Conservation (phyloP, 1,284 basidiomycete genomes). For the Moesziomyces parantarcticus region DNA sequence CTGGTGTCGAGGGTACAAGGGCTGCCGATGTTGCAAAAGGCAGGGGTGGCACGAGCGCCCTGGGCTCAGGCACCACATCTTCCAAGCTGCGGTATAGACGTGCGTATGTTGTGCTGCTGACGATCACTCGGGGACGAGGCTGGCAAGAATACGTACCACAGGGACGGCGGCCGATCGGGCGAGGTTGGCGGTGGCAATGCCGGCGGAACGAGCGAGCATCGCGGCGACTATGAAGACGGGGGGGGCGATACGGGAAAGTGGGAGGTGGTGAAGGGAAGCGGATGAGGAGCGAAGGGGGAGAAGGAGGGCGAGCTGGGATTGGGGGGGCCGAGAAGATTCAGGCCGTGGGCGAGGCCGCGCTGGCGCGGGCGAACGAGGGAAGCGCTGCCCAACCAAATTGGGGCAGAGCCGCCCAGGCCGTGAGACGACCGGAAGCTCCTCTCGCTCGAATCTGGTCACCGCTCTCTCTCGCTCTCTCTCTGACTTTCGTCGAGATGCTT, state of each 20-base stretch:
- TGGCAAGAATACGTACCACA: constrained; percentile 54
- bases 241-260: constrained; percentile 21
- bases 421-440: no score
- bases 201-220: constrained; percentile 65
- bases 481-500: no score
- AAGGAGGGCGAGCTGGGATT: constrained; percentile 2
- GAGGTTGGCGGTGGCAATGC: constrained; percentile 65
- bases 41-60: no score
- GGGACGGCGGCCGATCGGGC: constrained; percentile 61
- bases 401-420: no score
- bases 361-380: constrained; percentile 1
- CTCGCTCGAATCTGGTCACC: no score
- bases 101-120: no score
- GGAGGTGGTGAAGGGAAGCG: constrained; percentile 31
- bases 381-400: constrained; percentile 1
- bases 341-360: constrained; percentile 14
- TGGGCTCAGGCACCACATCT: no score
- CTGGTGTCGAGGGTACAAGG: no score
- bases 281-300: constrained; percentile 8
- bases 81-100: no score
- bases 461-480: no score
- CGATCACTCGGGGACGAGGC: no score
- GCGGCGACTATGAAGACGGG: constrained; percentile 33
- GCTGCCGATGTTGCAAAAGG: no score
- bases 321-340: constrained; percentile 26